These are phyloP conservation scores for Calocybe cyanea DNA, from an alignment of 768 basidiomycete genomes.

Conservation along the genomic window DNA sequence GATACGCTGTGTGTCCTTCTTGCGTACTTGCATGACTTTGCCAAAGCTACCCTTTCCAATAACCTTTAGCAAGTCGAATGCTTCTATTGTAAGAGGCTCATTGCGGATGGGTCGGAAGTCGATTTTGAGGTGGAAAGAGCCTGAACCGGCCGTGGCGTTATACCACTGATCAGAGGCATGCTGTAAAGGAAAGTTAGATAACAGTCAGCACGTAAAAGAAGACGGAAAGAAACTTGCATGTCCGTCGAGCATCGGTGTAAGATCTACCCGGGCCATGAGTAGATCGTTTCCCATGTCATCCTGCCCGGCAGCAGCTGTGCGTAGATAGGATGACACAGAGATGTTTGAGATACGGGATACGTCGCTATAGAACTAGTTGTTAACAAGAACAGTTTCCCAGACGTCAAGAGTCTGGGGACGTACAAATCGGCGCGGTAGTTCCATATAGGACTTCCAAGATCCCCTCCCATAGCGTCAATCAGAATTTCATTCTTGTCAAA, in stretches of 20 bases:
- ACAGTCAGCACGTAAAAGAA: constrained; percentile 7
- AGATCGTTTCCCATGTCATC: constrained; percentile 98
- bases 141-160: constrained; percentile 73
- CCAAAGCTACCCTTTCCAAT: constrained; percentile 98
- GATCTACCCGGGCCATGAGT: constrained; percentile 88
- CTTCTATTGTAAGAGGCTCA: constrained; percentile 89
- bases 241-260: constrained; percentile 78
- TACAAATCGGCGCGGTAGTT: constrained; percentile 95
- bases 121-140: constrained; percentile 94
- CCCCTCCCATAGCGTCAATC: constrained; percentile 95
- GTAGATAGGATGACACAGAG: constrained; percentile 86
- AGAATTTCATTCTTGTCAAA: constrained; percentile 98
- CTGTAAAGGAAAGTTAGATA: constrained; percentile 28
- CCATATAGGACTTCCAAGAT: constrained; percentile 87
- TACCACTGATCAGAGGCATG: constrained; percentile 92
- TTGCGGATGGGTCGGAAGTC: constrained; percentile 86
- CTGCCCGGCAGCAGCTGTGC: constrained; percentile 73
- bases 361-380: constrained; percentile 52
- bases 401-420: constrained; percentile 28
- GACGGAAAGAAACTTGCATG: constrained; percentile 44
- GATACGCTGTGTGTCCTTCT: constrained; percentile 96
- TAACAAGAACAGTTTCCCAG: too few species aligned
- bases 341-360: constrained; percentile 93
- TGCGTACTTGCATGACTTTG: constrained; percentile 99
- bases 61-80: constrained; percentile 94